Percentiles rank a stretch among this genome's conserved stretches.
Evolutionary conservation across 169 alveolate species (phyloP).

Genomic region (Eimeria necatrix): DNA sequence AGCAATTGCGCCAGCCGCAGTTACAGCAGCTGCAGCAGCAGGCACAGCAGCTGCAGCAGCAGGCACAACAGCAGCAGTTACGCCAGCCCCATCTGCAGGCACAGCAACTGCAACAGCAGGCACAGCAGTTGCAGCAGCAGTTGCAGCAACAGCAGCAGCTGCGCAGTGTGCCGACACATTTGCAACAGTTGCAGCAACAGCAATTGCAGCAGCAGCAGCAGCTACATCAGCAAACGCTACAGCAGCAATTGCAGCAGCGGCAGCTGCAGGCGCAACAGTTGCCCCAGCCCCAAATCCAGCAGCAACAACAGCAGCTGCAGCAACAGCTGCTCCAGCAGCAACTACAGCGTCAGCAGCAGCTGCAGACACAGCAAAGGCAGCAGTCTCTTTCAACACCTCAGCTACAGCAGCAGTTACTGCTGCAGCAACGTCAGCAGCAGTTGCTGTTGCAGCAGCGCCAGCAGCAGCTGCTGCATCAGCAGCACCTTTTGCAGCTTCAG

Average conservation of each 20-base stretch:
- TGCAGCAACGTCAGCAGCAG: constrained; percentile 27
- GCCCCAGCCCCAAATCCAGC: constrained; percentile 21
- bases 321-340: constrained; percentile 21
- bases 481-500: constrained; percentile 53
- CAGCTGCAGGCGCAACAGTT: constrained; percentile 68
- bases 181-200: constrained; percentile 28
- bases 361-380: constrained; percentile 42
- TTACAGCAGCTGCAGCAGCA: constrained; percentile 36
- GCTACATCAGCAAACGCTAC: constrained; percentile 12
- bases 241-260: constrained; percentile 42
- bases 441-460: constrained; percentile 41
- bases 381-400: constrained; percentile 14
- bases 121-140: constrained; percentile 55
- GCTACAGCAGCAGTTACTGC: constrained; percentile 37
- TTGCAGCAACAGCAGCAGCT: constrained; percentile 59
- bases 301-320: constrained; percentile 43
- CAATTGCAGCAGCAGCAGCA: constrained; percentile 37
- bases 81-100: constrained; percentile 21
- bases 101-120: constrained; percentile 44
- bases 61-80: constrained; percentile 19
- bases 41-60: not conserved
- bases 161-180: not conserved
- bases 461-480: constrained; percentile 57
- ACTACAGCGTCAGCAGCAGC: constrained; percentile 55
- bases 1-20: constrained; percentile 50